Conservation (phyloP, 805 yeast genomes). For the Candida sonorensis region DNA sequence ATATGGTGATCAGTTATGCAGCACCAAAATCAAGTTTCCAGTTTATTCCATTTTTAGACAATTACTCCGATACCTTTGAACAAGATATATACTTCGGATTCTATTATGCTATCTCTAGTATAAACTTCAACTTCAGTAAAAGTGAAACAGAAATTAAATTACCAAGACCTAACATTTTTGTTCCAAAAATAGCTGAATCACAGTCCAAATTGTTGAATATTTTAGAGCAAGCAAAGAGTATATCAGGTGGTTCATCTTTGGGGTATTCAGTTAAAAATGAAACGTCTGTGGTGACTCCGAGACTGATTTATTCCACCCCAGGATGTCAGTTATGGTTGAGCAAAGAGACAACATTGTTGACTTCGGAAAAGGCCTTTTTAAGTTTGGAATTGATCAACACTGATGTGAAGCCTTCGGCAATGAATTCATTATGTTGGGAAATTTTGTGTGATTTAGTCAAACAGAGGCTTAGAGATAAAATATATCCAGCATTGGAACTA, state of each 20-base stretch:
- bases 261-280: conserved; percentile 28
- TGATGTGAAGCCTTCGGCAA: conserved; percentile 26
- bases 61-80: not conserved
- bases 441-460: conserved; percentile 44
- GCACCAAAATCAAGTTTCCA: conserved; percentile 20
- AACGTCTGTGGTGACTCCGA: conserved; percentile 27
- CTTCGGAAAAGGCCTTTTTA: conserved; percentile 29
- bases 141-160: conserved; percentile 6
- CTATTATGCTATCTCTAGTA: conserved; percentile 23
- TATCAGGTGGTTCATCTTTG: conserved; percentile 26
- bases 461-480: conserved; percentile 27
- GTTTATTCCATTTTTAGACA: not conserved
- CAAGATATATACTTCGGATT: conserved; percentile 41
- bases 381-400: conserved; percentile 40
- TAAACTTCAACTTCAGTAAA: not conserved
- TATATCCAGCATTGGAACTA: conserved; percentile 50
- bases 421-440: conserved; percentile 43
- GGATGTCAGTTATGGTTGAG: conserved; percentile 49
- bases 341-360: conserved; percentile 24
- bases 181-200: conserved; percentile 26
- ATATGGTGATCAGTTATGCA: conserved; percentile 29
- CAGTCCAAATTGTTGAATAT: conserved; percentile 21
- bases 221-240: conserved; percentile 18
- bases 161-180: conserved; percentile 31
- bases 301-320: conserved; percentile 27